Percentiles rank a stretch among this genome's conserved stretches.
Evolutionary conservation across 2,329 filamentous ascomycete genomes (phyloP).

Genomic region (Chrysosphaeria jannelii): DNA sequence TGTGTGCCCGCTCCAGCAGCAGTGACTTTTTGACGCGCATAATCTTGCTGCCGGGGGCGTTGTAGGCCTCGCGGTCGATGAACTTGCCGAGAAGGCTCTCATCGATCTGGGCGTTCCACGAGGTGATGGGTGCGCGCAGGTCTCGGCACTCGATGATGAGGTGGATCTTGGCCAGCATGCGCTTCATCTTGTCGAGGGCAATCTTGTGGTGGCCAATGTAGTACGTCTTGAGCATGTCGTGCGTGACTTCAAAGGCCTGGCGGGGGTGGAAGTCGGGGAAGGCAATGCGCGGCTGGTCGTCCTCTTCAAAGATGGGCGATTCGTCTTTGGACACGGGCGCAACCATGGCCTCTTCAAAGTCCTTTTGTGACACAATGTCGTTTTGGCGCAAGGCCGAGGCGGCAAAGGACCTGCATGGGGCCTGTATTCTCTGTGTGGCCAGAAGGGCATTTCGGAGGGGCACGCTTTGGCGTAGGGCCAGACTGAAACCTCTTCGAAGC

Average conservation of each 20-base stretch:
- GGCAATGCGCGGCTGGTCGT: not conserved
- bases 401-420: no score
- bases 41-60: not conserved
- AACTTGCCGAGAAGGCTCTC: constrained; percentile 28
- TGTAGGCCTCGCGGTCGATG: constrained; percentile 1
- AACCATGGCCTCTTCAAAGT: no score
- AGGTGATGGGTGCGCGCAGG: constrained; percentile 66
- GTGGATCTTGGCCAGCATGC: constrained; percentile 48
- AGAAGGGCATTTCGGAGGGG: no score
- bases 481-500: no score
- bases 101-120: constrained; percentile 74
- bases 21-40: no score
- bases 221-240: constrained; percentile 60
- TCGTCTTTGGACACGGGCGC: no score
- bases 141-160: constrained; percentile 88
- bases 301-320: no score
- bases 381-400: no score
- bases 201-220: constrained; percentile 79
- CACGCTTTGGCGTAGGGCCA: no score
- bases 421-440: no score
- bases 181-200: constrained; percentile 57
- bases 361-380: no score
- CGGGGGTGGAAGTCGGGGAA: constrained; percentile 37
- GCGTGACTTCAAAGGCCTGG: constrained; percentile 35
- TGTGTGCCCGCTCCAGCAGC: constrained; percentile 33